A percentile compares a stretch with the other conserved stretches of the same genome.
Conservation (phyloP, 108 stramenopile species). For the Schizochytrium sp. region DNA sequence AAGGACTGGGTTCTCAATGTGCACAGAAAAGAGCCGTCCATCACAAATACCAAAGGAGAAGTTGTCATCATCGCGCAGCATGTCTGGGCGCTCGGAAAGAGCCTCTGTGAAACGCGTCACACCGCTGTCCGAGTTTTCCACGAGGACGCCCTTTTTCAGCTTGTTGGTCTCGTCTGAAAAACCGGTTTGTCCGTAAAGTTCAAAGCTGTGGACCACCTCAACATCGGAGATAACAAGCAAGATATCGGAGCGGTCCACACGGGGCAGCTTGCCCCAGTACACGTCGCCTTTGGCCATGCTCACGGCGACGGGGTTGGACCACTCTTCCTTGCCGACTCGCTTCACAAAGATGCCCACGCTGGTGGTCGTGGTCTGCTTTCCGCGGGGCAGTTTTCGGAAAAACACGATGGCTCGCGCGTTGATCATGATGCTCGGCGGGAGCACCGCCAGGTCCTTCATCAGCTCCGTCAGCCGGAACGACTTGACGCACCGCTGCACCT, state of each 20-base stretch:
- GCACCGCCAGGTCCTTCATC: background rate
- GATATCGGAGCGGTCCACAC: background rate
- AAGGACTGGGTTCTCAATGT: background rate
- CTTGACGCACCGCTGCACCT: background rate
- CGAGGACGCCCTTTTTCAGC: background rate
- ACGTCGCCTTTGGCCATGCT: background rate
- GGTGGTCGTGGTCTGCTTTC: background rate
- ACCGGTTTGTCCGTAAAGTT: background rate
- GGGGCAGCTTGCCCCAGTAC: constrained; percentile 6
- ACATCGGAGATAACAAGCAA: background rate
- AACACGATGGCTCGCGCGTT: background rate
- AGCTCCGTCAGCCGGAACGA: background rate
- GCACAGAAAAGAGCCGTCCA: background rate
- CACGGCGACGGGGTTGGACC: background rate
- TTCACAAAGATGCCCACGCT: background rate
- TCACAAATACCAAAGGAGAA: background rate
- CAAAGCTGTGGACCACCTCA: background rate
- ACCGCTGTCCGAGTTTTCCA: background rate
- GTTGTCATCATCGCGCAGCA: background rate
- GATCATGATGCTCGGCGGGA: background rate
- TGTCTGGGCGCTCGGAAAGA: background rate
- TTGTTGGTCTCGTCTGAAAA: background rate
- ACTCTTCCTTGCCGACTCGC: background rate
- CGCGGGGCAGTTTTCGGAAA: background rate
- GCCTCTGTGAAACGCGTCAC: background rate